Conservation (phyloP, 345 rosid species). For the Corchorus olitorius region DNA sequence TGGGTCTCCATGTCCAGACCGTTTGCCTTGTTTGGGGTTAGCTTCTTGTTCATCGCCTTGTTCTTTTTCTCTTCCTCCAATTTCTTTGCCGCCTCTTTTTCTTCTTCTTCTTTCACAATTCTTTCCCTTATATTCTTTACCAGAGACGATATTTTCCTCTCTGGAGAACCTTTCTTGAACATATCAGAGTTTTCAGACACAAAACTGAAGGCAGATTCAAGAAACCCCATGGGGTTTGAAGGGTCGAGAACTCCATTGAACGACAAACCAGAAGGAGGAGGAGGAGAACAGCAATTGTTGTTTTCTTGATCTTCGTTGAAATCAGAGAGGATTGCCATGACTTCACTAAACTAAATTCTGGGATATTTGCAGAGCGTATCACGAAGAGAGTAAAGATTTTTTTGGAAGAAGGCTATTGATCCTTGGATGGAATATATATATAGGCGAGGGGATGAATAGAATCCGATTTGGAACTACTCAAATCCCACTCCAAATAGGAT, state of each 20-base stretch:
- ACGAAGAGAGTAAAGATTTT: neutral
- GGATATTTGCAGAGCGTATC: neutral
- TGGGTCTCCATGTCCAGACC: slow-evolving; percentile 38
- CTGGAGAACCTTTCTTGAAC: neutral
- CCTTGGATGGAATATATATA: neutral
- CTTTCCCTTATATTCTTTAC: neutral
- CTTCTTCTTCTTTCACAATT: neutral
- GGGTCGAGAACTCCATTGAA: slow-evolving; percentile 14
- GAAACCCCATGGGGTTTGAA: slow-evolving; percentile 7
- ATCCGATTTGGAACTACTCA: neutral
- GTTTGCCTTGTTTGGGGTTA: slow-evolving; percentile 31
- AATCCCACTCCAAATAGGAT: neutral
- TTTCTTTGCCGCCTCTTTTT: neutral
- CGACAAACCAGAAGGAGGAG: neutral
- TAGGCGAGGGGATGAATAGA: neutral
- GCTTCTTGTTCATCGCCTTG: neutral
- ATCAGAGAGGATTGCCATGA: slow-evolving; percentile 33
- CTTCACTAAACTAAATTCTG: neutral
- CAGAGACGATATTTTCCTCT: neutral
- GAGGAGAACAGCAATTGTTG: neutral
- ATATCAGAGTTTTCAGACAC: slow-evolving; percentile 3
- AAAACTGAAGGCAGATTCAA: slow-evolving; percentile 7
- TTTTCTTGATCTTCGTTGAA: slow-evolving; percentile 13
- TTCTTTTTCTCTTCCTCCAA: neutral
- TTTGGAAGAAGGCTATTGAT: neutral